A percentile compares a stretch with the other conserved stretches of the same genome.
These are phyloP conservation scores for Arctium lappa DNA, from an alignment of 129 eudicot genomes.

Conservation along the genomic window DNA sequence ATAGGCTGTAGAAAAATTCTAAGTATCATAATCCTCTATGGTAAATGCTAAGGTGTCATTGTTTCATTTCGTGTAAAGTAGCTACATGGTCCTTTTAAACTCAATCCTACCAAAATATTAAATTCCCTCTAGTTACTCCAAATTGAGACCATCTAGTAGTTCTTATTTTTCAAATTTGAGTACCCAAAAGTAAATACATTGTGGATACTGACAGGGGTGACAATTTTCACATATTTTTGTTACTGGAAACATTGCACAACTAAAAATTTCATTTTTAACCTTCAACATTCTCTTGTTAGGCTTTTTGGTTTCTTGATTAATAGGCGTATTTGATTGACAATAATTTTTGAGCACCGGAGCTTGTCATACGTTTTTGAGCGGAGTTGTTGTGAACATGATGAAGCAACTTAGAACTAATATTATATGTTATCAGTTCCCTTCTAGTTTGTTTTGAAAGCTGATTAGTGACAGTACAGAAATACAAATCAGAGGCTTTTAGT, in stretches of 20 bases:
- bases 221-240: too few species aligned
- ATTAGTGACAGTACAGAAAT: not conserved
- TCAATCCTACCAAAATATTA: too few species aligned
- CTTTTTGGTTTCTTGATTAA: not conserved
- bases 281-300: not conserved
- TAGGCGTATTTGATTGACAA: not conserved
- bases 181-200: too few species aligned
- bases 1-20: too few species aligned
- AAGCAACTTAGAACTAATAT: not conserved
- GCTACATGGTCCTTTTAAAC: too few species aligned
- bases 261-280: not conserved
- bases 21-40: too few species aligned
- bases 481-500: not conserved
- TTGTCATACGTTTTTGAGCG: not conserved
- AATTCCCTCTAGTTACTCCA: too few species aligned
- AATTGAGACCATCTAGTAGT: too few species aligned
- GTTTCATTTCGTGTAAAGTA: too few species aligned
- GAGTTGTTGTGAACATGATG: conserved; percentile 8
- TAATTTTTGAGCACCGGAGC: not conserved
- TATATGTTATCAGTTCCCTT: not conserved
- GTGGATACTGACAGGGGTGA: too few species aligned
- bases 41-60: too few species aligned
- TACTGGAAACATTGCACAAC: not conserved
- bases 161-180: too few species aligned
- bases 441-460: not conserved